Percentiles rank a stretch among this genome's conserved stretches.
Evolutionary conservation across 257 asterid species (phyloP).

Genomic region (Solanum peruvianum): DNA sequence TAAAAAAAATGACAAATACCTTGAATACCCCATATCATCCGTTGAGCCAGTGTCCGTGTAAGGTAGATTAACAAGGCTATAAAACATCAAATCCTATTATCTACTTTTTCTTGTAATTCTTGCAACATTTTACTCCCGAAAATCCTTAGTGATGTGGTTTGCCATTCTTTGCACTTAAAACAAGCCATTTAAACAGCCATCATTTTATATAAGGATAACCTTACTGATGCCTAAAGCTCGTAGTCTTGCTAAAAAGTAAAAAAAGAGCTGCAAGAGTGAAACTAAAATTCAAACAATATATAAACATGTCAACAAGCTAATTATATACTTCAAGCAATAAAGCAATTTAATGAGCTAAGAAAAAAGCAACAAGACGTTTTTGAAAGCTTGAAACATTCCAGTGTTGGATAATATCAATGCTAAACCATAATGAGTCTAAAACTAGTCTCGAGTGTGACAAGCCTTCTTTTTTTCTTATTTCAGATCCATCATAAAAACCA

Average conservation of each 20-base stretch:
- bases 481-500: background rate
- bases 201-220: background rate
- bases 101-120: background rate
- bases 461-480: background rate
- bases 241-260: background rate
- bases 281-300: background rate
- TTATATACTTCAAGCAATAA: background rate
- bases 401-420: background rate
- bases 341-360: background rate
- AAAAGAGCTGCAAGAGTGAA: background rate
- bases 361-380: background rate
- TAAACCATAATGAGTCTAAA: background rate
- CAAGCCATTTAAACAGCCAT: background rate
- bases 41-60: background rate
- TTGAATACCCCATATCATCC: background rate
- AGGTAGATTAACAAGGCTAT: background rate
- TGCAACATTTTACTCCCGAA: background rate
- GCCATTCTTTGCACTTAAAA: background rate
- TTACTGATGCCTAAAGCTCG: background rate
- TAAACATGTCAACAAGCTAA: background rate
- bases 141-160: background rate
- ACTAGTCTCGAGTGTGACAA: background rate
- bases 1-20: background rate
- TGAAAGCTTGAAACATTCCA: background rate
- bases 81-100: background rate